These are phyloP conservation scores for Trypanosoma cruzi DNA, from an alignment of 208 protist genomes.

Conservation along the genomic window DNA sequence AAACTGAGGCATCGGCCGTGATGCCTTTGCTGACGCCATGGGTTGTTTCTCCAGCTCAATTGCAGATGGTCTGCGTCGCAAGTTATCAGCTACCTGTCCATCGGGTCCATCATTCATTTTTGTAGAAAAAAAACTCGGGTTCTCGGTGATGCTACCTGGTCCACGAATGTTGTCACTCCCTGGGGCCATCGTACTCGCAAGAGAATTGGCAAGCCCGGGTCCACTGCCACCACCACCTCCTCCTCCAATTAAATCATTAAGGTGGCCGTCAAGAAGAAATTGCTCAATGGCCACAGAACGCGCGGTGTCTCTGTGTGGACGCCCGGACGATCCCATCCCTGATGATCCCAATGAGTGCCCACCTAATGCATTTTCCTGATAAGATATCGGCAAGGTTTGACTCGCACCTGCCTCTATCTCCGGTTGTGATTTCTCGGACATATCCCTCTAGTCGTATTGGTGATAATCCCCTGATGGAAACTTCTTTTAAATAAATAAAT, in stretches of 20 bases:
- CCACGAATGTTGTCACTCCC: constrained; percentile 29
- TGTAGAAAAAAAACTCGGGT: constrained; percentile 27
- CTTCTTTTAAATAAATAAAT: no score
- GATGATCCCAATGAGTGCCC: constrained; percentile 11
- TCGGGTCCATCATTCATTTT: constrained; percentile 2
- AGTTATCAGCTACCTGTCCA: background rate
- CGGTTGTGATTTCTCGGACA: background rate
- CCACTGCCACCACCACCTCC: background rate
- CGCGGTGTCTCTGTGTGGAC: constrained; percentile 6
- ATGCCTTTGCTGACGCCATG: background rate
- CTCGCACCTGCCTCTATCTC: background rate
- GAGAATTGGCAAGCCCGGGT: constrained; percentile 13
- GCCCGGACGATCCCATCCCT: constrained; percentile 25
- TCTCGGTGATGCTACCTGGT: constrained; percentile 17
- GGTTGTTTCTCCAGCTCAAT: background rate
- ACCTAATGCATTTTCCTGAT: background rate
- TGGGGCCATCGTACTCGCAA: constrained; percentile 25
- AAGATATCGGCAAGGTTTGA: background rate
- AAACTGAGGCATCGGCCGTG: background rate
- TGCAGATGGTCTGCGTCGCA: background rate
- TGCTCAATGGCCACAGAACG: constrained; percentile 25
- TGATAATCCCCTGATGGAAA: no score
- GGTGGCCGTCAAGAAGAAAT: constrained; percentile 23
- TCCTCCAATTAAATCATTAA: background rate
- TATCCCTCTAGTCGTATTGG: background rate